A percentile compares a stretch with the other conserved stretches of the same genome.
phyloP scores from a whole-genome alignment of 2,329 filamentous ascomycete species.

The Colletotrichum chlorophyti region DNA sequence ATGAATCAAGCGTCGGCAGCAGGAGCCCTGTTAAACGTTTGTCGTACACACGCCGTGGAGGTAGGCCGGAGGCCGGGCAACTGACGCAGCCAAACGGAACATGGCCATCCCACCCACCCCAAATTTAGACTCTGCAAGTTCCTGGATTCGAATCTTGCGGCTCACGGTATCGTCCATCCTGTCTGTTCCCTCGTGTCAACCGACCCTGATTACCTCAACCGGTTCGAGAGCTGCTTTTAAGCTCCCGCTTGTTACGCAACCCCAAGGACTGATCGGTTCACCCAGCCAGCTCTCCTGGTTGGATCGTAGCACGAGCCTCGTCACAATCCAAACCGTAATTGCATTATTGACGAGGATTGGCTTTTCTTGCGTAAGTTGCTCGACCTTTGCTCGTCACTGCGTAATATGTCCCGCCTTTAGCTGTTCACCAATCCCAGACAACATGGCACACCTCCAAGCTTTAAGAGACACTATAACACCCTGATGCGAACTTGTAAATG shows the following conservation, averaged over 20 bases:
- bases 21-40: no score
- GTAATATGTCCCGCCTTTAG: neutral
- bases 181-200: neutral
- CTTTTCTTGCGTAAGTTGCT: no score
- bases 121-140: neutral
- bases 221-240: neutral
- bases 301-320: neutral
- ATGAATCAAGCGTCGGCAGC: no score
- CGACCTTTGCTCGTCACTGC: no score
- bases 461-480: no score
- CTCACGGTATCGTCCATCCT: neutral
- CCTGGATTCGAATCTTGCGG: neutral
- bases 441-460: neutral
- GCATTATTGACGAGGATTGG: no score
- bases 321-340: neutral
- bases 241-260: neutral
- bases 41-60: no score
- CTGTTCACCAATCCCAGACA: neutral
- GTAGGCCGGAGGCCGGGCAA: no score
- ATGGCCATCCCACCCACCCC: neutral
- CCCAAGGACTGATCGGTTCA: neutral
- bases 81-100: neutral
- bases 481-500: no score
- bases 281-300: conserved; percentile 2
- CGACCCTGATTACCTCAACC: no score